These are phyloP conservation scores for Lasiodiplodia hormozganensis DNA, from an alignment of 2,329 filamentous ascomycete species.

Conservation along the genomic window DNA sequence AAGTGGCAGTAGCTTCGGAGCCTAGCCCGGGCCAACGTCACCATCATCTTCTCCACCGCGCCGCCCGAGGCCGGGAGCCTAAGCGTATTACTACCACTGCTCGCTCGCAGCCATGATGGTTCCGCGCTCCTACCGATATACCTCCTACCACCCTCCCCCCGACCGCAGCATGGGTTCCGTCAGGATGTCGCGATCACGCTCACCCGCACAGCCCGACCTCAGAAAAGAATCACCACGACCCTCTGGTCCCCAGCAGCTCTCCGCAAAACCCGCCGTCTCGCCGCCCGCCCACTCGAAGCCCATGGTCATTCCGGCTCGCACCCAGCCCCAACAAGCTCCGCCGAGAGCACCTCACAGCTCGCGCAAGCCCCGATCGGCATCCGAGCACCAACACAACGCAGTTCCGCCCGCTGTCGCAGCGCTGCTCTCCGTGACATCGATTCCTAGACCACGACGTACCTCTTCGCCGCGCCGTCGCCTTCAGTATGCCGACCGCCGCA, in stretches of 20 bases:
- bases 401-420: constrained; percentile 64
- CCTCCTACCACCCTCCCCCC: constrained; percentile 36
- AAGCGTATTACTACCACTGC: not conserved
- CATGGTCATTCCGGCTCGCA: constrained; percentile 50
- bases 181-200: constrained; percentile 21
- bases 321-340: constrained; percentile 31
- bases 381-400: constrained; percentile 51
- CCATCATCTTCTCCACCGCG: constrained; percentile 13
- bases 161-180: constrained; percentile 25
- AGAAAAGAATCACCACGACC: constrained; percentile 29
- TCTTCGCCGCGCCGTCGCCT: constrained; percentile 46
- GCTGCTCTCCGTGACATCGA: constrained; percentile 65
- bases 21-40: constrained; percentile 28
- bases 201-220: not conserved
- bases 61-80: constrained; percentile 19
- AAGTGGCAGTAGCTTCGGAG: constrained; percentile 26
- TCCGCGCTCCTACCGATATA: constrained; percentile 54
- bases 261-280: constrained; percentile 33
- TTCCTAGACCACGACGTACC: constrained; percentile 56
- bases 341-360: not conserved
- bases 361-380: constrained; percentile 34
- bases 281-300: constrained; percentile 48
- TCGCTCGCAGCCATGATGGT: constrained; percentile 49
- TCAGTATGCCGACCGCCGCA: constrained; percentile 48
- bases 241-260: constrained; percentile 13